phyloP scores from a whole-genome alignment of 306 rosid species.

The Citrullus amarus region DNA sequence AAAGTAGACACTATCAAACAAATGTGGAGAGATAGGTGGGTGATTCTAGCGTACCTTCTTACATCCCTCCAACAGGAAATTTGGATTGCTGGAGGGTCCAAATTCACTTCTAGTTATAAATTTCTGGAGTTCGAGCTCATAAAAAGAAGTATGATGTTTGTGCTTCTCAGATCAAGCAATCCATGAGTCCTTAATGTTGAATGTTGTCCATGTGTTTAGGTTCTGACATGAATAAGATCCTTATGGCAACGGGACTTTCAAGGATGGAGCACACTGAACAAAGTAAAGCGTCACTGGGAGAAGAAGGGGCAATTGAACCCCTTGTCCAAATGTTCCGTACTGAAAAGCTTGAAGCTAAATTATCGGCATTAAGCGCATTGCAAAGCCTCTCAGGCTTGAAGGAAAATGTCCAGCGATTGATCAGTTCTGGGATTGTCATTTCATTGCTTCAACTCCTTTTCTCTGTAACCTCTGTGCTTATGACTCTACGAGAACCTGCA shows the following conservation, averaged over 20 bases:
- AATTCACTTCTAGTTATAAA: not conserved
- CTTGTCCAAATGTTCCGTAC: conserved; percentile 53
- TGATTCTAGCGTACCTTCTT: not conserved
- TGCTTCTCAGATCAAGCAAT: not conserved
- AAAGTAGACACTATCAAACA: not conserved
- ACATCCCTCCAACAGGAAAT: not conserved
- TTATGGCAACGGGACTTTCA: conserved; percentile 84
- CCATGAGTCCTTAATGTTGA: not conserved
- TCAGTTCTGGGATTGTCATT: conserved; percentile 48
- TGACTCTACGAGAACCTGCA: conserved; percentile 86
- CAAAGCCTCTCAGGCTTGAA: conserved; percentile 53
- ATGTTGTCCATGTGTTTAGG: conserved; percentile 31
- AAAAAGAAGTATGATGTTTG: not conserved
- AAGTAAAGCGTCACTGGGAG: conserved; percentile 60
- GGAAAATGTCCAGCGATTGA: conserved; percentile 52
- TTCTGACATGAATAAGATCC: conserved; percentile 85
- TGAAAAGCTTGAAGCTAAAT: conserved; percentile 84
- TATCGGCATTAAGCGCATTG: conserved; percentile 72
- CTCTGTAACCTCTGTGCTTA: conserved; percentile 85
- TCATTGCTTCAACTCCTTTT: conserved; percentile 77
- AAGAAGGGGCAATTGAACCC: conserved; percentile 68
- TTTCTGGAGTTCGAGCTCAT: not conserved
- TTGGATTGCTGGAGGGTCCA: not conserved
- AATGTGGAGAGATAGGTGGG: not conserved
- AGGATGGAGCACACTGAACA: conserved; percentile 75